phyloP scores from a whole-genome alignment of 2,329 filamentous ascomycete species.

The Elsinoe arachidis region DNA sequence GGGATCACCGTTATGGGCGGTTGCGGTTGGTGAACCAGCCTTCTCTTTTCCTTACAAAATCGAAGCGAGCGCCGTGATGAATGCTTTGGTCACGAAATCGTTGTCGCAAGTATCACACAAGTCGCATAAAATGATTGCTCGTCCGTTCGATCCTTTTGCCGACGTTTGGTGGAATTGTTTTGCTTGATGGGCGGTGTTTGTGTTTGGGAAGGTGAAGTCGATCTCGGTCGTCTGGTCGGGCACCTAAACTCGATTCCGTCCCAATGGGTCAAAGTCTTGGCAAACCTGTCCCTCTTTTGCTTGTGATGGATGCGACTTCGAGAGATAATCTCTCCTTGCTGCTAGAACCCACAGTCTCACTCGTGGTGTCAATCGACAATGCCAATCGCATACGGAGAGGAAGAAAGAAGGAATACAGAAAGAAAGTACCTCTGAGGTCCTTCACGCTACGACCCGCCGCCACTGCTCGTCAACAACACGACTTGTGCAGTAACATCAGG shows the following conservation, averaged over 20 bases:
- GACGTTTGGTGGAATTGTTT: background rate
- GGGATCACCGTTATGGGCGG: slow-evolving; percentile 5
- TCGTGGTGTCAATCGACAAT: background rate
- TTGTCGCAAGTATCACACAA: background rate
- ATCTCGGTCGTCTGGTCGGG: background rate
- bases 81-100: background rate
- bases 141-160: background rate
- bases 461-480: slow-evolving; percentile 11
- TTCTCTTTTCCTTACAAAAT: slow-evolving; percentile 1
- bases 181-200: background rate
- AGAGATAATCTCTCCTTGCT: background rate
- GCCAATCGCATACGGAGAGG: background rate
- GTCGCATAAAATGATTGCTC: background rate
- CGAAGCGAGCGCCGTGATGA: background rate
- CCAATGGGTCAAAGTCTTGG: slow-evolving; percentile 39
- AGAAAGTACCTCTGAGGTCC: background rate
- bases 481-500: background rate
- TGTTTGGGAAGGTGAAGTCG: background rate
- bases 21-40: slow-evolving; percentile 11
- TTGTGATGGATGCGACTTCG: slow-evolving; percentile 31
- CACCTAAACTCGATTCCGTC: background rate
- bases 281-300: slow-evolving; percentile 88
- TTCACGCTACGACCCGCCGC: background rate
- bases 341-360: background rate
- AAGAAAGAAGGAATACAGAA: background rate